These are phyloP conservation scores for Lentinula sp. DNA, from an alignment of 768 basidiomycete genomes.

Conservation along the genomic window DNA sequence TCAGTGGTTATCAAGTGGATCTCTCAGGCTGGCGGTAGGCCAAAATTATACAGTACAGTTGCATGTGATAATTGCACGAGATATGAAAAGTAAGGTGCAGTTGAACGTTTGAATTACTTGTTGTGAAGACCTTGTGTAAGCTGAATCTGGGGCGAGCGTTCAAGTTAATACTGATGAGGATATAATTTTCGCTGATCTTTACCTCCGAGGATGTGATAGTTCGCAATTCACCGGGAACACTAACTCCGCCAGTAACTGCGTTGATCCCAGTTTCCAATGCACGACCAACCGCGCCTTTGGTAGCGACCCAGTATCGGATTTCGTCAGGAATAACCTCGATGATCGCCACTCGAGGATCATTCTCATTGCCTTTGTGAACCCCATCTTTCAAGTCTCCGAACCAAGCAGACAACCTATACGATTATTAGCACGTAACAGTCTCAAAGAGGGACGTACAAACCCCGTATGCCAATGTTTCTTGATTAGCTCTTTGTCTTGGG, in stretches of 20 bases:
- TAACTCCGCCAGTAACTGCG: conserved; percentile 54
- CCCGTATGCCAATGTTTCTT: conserved; percentile 57
- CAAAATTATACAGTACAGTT: too few relatives aligned
- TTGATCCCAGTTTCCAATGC: conserved; percentile 54
- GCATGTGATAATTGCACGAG: too few relatives aligned
- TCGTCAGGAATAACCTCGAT: conserved; percentile 77
- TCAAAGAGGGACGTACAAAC: conserved; percentile 22
- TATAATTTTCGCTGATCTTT: background rate
- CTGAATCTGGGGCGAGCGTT: conserved; percentile 30
- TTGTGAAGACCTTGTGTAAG: conserved; percentile 30
- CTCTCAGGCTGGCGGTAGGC: too few relatives aligned
- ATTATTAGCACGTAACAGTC: background rate
- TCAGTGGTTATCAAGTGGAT: too few relatives aligned
- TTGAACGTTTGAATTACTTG: background rate
- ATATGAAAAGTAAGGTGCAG: background rate
- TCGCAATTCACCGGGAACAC: conserved; percentile 70
- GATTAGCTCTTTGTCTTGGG: conserved; percentile 54
- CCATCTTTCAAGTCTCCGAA: conserved; percentile 87
- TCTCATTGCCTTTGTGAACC: conserved; percentile 71
- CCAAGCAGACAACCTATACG: conserved; percentile 57
- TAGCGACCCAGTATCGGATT: conserved; percentile 78
- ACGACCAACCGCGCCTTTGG: conserved; percentile 50
- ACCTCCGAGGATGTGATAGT: conserved; percentile 75
- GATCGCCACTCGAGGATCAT: conserved; percentile 73
- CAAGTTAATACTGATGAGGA: background rate